Evolutionary conservation across 352 stramenopile genomes (phyloP), one percentile per base, ranked within the genome.

Genomic region (Phytophthora podocarpi): DNA sequence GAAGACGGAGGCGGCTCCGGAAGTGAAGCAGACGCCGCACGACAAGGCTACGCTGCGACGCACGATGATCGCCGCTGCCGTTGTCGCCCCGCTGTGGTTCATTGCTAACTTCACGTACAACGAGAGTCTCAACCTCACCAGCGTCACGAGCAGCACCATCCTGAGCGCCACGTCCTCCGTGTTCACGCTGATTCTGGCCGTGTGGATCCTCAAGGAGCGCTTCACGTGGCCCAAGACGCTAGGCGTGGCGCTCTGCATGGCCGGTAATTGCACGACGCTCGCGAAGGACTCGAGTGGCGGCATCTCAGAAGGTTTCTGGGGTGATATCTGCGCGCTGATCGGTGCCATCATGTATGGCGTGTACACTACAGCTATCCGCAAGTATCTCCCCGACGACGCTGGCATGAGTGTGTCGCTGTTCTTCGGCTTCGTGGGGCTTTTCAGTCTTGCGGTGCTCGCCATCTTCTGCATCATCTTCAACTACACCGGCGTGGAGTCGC

Each of bases 21-120:
- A 48, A 15, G 46, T 61, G 26, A 41, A 58, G 41, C 64, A 74
- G 59, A 55, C 52, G 2, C 52, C 58, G 26, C 59, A 72, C 34
- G 47, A 51, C 48, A 72, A 61, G 39, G 58, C 58, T 13, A 61
- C 66, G 23, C 42, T 77, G 21, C 66, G 59, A 12, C 60, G 72
- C 24, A 86, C 78, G 15, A 56, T 83, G 36, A 60, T 83, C 46
- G 79, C 74, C 8, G 51, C 61, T 4, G 69, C 81, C 2, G 68
- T 87, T 36, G 76, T 99, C 57, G 85, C 88, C 18, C 94, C 95
- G 30, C 63, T 98, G 30, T 99, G 96, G 95, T 98, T 99, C 77
- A 48, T 96, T 37, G 93, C 93, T 21, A 98, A 98, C 68, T 98
- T 90, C 47, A 86, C 89, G 32, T 98, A 99, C 80, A 98, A 98